Percentiles rank a stretch among this genome's conserved stretches.
phyloP scores from a whole-genome alignment of 2,329 filamentous ascomycete species.

The Colletotrichum chrysophilum region DNA sequence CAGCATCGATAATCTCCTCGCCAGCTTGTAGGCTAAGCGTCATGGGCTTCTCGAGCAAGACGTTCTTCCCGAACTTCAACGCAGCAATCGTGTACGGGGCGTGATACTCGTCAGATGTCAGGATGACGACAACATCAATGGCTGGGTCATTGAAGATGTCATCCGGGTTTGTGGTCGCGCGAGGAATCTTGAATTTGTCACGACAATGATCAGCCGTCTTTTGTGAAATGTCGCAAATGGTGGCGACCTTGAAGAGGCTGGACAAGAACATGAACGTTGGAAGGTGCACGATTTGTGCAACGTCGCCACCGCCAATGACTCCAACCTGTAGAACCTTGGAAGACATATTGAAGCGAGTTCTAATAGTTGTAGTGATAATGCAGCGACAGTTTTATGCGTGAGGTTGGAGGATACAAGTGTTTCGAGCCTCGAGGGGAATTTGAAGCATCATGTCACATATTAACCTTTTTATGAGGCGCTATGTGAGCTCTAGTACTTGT shows the following conservation, averaged over 20 bases:
- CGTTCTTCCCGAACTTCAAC: conserved; percentile 54
- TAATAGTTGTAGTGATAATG: background rate
- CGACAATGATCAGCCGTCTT: background rate
- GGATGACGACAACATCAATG: conserved; percentile 56
- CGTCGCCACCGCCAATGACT: conserved; percentile 1
- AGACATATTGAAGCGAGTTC: background rate
- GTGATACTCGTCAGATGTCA: conserved; percentile 56
- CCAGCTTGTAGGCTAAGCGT: conserved; percentile 49
- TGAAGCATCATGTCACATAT: background rate
- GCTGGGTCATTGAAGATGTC: conserved; percentile 40
- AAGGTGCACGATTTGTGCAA: conserved; percentile 7
- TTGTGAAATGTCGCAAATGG: background rate
- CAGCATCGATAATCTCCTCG: conserved; percentile 50
- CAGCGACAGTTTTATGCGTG: background rate
- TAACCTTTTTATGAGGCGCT: background rate
- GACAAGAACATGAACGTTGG: background rate
- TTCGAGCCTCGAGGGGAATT: background rate
- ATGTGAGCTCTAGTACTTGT: background rate
- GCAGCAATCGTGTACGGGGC: conserved; percentile 50
- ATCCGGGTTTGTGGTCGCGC: conserved; percentile 33
- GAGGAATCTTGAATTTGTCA: conserved; percentile 33
- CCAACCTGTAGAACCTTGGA: background rate
- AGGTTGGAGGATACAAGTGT: background rate
- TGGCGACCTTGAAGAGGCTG: background rate
- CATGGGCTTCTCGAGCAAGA: conserved; percentile 62